Conservation (phyloP, 2,329 filamentous ascomycete genomes). For the Monosporascus sp. region DNA sequence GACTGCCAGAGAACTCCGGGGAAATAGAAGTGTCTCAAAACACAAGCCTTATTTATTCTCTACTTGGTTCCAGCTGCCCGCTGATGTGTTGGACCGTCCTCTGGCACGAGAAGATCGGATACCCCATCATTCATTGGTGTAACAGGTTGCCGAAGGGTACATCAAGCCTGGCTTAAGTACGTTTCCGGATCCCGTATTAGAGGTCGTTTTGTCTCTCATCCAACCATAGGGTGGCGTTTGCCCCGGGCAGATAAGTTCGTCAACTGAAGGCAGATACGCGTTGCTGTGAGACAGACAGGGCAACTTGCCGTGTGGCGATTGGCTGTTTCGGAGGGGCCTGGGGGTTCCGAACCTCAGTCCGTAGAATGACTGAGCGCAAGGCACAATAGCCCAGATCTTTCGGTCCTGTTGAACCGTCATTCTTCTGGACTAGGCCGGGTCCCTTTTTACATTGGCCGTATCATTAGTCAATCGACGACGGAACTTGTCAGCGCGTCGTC, state of each 20-base stretch:
- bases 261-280: neutral
- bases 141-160: neutral
- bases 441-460: neutral
- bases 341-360: neutral
- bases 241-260: neutral
- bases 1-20: too few species aligned
- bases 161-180: neutral
- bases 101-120: neutral
- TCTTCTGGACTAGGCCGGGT: neutral
- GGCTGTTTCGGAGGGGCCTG: neutral
- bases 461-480: neutral
- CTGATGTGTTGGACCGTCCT: neutral
- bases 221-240: neutral
- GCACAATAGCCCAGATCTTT: too few species aligned
- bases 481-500: neutral
- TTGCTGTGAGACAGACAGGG: neutral
- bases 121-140: neutral
- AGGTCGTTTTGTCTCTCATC: neutral
- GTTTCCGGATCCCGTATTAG: neutral
- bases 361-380: too few species aligned
- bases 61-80: too few species aligned
- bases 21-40: too few species aligned
- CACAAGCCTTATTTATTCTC: too few species aligned
- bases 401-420: too few species aligned
- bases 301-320: neutral